Base-by-base conservation (phyloP, 495 filamentous ascomycete species). In the Xylaria nigripes region DNA sequence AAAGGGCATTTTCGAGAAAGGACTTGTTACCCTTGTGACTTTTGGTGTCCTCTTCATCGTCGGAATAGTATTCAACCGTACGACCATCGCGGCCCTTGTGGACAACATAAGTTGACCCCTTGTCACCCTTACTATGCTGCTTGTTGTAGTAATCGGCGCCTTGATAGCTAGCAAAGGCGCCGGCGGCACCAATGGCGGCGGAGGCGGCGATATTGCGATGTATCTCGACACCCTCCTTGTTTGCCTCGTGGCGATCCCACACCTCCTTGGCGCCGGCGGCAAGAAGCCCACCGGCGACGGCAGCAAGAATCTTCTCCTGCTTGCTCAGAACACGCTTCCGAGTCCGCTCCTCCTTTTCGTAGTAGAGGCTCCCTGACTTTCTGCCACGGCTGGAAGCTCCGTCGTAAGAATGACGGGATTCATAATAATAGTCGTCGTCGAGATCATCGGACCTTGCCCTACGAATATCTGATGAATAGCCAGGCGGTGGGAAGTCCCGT, bases 1-100 rank as follows among this genome's bases (percentile, higher is more conserved):
- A 81, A 4, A 89, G 70, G 8, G 85, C 86, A 59, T 81, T 79
- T 65, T 90, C 86, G 43, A 86, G 78, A 50, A 88, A 71, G 44
- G 86, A 89, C 69, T 89, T 91, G 66, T 83, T 67, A 19, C 74
- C 67, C 66, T 76, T 78, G 61, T 72, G 72, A 40, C 69, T 69
- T 62, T 71, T 74, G 49, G 65, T 60, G 49, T 67, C 66, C 68
- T 72, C 82, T 58, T 82, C 80, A 54, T 78, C 76, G 53, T 76
- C 76, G 8, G 72, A 72, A 54, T 74, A 78, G 63, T 79, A 77
- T 51, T 75, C 76, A 25, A 61, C 58, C 2, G 71, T 57, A 22
- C 65, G 68, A 24, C 76, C 76, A 38, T 76, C 68, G 23, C 70
- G 69, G 23, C 67, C 72, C 16, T 67, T 65, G 48, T 76, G 71